Conservation (phyloP, 2,329 filamentous ascomycete genomes). For the Penicillium hesseltinei region DNA sequence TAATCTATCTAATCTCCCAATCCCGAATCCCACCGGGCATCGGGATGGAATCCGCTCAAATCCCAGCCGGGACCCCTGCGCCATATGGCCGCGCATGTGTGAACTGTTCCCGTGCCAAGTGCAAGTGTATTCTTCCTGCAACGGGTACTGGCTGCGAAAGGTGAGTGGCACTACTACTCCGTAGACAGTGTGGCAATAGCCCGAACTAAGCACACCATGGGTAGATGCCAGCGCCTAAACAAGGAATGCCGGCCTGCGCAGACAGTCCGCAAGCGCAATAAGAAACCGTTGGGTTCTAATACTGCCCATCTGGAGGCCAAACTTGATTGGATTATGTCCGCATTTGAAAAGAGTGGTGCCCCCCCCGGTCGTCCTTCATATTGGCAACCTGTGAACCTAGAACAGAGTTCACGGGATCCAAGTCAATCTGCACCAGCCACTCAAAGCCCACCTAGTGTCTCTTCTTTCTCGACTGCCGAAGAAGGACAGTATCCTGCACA, state of each 20-base stretch:
- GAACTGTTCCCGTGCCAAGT: constrained; percentile 12
- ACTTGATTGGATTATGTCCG: constrained; percentile 28
- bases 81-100: constrained; percentile 11
- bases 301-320: constrained; percentile 31
- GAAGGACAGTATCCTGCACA: neutral
- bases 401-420: neutral
- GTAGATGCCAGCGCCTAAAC: constrained; percentile 45
- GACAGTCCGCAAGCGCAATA: constrained; percentile 33
- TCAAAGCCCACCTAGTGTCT: constrained; percentile 5
- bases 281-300: constrained; percentile 22
- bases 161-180: constrained; percentile 14
- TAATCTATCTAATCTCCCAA: neutral
- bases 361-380: constrained; percentile 11
- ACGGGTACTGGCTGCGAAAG: constrained; percentile 29
- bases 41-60: constrained; percentile 4
- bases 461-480: neutral
- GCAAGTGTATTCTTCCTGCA: constrained; percentile 31
- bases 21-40: constrained; percentile 8
- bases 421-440: neutral
- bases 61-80: constrained; percentile 2
- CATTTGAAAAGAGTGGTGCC: constrained; percentile 26
- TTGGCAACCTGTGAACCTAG: constrained; percentile 12
- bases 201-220: constrained; percentile 1
- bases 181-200: neutral
- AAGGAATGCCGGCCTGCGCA: constrained; percentile 43